Evolutionary conservation across 2,329 filamentous ascomycete species (phyloP), one percentile per base, ranked within the genome.

Genomic region (Conoideocrella luteorostrata): DNA sequence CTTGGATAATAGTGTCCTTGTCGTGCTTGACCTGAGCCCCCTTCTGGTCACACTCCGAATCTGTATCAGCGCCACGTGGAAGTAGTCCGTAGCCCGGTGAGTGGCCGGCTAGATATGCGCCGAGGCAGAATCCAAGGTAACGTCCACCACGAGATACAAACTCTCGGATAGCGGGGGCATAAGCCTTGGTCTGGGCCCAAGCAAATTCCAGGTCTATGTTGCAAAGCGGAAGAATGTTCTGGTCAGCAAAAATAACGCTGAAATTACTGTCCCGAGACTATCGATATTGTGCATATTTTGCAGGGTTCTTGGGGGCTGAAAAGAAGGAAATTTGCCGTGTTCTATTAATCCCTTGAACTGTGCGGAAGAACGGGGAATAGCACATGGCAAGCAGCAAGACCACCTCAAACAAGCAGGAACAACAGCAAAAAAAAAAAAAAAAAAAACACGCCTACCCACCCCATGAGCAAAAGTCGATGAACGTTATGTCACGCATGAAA

Each of bases 121-220:
- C 56, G 10, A 59, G 53, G 29, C 56, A 59, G 43, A 59, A 57
- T 21, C 55, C 56, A 2, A 59, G 41, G 38, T 57, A 59, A 13
- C 47, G 47, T 4, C 56, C 55, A 4, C 56, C 54, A 12, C 39
- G 39, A 11, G 48, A 44, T 7, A 59, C 49, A 45, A 55, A 59
- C 7, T 52, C 33, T 13, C 44, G 43, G 10, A 58, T 48, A 3
- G 43, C 20, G 2, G 42, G 21, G 6, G 49, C 49, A 22, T 50
- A 50, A 5, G 44, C 30, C 37, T 51, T 49, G 24, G 53, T 35
- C 22, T 47, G 34, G n/a, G 39, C 21, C 49, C 50, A 58, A 3
- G 52, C 45, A 11, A 45, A 39, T 5, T 52, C 36, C 4, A 58
- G 47, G 29, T 56, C 56, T 54, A 44, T 21, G 17, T 10, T 32